phyloP scores from a whole-genome alignment of 148 eudicot species.

The Dysphania ambrosioides region DNA sequence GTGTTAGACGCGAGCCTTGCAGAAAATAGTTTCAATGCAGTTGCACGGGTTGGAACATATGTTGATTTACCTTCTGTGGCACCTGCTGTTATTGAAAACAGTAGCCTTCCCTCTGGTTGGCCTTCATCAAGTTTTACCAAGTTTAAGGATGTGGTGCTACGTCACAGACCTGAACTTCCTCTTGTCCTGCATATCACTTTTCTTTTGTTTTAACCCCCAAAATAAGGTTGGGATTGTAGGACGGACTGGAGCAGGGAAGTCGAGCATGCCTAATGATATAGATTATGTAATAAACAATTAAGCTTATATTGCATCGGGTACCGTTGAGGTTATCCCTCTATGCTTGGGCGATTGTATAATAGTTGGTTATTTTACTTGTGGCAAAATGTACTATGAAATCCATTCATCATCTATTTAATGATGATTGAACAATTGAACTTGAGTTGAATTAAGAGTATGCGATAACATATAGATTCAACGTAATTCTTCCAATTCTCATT shows the following conservation, averaged over 20 bases:
- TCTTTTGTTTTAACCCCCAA: slow-evolving; percentile 63
- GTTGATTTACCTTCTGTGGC: slow-evolving; percentile 83
- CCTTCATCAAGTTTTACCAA: slow-evolving; percentile 78
- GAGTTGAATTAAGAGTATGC: no score
- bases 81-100: slow-evolving; percentile 59
- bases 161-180: slow-evolving; percentile 94
- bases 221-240: slow-evolving; percentile 97
- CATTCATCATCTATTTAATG: no score
- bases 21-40: slow-evolving; percentile 85
- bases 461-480: no score
- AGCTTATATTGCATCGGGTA: slow-evolving; percentile 76
- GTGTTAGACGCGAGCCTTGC: slow-evolving; percentile 90
- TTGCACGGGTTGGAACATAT: slow-evolving; percentile 81
- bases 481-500: no score
- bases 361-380: no score
- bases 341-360: no score
- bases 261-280: slow-evolving; percentile 93
- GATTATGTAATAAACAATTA: slow-evolving; percentile 72
- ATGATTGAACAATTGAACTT: no score
- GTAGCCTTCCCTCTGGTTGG: slow-evolving; percentile 93
- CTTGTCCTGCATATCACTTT: slow-evolving; percentile 80
- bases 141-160: slow-evolving; percentile 76
- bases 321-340: no score
- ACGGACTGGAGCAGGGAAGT: slow-evolving; percentile 95
- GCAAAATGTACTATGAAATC: no score